Evolutionary conservation across 2,329 filamentous ascomycete species (phyloP).

Genomic region (Cytospora schulzeri): DNA sequence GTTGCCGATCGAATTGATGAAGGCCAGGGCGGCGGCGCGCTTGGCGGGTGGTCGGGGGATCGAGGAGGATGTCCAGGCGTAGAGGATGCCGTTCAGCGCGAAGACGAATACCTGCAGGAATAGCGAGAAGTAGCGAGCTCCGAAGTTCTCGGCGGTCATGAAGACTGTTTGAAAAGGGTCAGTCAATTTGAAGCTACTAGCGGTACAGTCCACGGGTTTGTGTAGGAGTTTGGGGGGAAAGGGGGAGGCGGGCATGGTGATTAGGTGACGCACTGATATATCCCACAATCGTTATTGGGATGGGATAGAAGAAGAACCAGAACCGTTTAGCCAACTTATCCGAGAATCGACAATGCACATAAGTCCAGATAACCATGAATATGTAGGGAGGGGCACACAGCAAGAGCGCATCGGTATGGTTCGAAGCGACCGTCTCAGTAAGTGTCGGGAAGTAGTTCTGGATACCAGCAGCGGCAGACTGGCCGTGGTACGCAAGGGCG

Average conservation of each 20-base stretch:
- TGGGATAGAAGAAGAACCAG: constrained; percentile 39
- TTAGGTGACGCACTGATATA: constrained; percentile 30
- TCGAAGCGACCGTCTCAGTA: constrained; percentile 33
- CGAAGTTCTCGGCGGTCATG: constrained; percentile 54
- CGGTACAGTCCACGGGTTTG: no score
- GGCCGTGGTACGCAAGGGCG: constrained; percentile 25
- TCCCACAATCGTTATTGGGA: constrained; percentile 30
- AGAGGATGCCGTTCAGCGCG: constrained; percentile 52
- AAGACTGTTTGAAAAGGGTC: constrained; percentile 47
- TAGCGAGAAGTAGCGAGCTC: constrained; percentile 56
- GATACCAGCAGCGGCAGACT: constrained; percentile 24
- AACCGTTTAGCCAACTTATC: constrained; percentile 43
- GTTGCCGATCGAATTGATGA: constrained; percentile 58
- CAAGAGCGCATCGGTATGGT: constrained; percentile 32
- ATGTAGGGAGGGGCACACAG: constrained; percentile 38
- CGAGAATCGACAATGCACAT: constrained; percentile 41
- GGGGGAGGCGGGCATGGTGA: no score
- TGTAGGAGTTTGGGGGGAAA: no score
- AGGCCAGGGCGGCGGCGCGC: constrained; percentile 55
- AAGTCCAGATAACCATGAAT: constrained; percentile 32
- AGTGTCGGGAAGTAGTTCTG: constrained; percentile 35
- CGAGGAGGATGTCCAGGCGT: constrained; percentile 47
- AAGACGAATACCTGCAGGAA: constrained; percentile 61
- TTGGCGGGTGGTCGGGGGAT: constrained; percentile 57
- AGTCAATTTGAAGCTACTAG: background rate